phyloP scores from a whole-genome alignment of 2,329 filamentous ascomycete genomes.

The Rutstroemia sp. region DNA sequence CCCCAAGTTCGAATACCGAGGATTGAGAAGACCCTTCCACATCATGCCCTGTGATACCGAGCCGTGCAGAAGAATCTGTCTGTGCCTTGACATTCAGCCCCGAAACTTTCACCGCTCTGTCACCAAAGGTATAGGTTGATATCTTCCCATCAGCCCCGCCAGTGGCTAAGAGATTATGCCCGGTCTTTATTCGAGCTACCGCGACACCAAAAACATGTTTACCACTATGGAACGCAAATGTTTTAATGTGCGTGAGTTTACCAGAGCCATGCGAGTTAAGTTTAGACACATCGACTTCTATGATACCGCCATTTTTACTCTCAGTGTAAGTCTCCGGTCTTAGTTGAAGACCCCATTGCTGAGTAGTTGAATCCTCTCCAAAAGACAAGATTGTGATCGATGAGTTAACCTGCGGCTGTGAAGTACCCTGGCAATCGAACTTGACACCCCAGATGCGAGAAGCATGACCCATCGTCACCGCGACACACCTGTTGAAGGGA shows the following conservation, averaged over 20 bases:
- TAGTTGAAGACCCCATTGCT: slow-evolving; percentile 50
- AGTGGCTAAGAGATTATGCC: slow-evolving; percentile 40
- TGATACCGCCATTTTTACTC: not conserved
- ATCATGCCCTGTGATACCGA: not conserved
- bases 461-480: slow-evolving; percentile 74
- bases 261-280: not conserved
- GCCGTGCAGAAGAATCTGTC: no score
- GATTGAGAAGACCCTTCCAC: not conserved
- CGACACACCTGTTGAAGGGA: slow-evolving; percentile 44
- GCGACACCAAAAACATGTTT: slow-evolving; percentile 87
- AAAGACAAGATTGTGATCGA: slow-evolving; percentile 60
- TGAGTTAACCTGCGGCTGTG: slow-evolving; percentile 10
- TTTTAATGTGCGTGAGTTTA: slow-evolving; percentile 44
- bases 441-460: slow-evolving; percentile 86
- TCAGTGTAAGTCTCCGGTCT: not conserved
- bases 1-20: slow-evolving; percentile 9
- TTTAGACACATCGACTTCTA: not conserved
- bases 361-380: slow-evolving; percentile 74
- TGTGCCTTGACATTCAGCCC: no score
- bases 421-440: slow-evolving; percentile 41
- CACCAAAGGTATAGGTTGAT: slow-evolving; percentile 30
- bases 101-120: not conserved
- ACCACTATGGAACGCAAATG: slow-evolving; percentile 62
- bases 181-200: slow-evolving; percentile 28
- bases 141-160: slow-evolving; percentile 81